Percentiles rank a stretch among this genome's conserved stretches.
Evolutionary conservation across 306 rosid species (phyloP).

Genomic region (Vigna nakashimae): DNA sequence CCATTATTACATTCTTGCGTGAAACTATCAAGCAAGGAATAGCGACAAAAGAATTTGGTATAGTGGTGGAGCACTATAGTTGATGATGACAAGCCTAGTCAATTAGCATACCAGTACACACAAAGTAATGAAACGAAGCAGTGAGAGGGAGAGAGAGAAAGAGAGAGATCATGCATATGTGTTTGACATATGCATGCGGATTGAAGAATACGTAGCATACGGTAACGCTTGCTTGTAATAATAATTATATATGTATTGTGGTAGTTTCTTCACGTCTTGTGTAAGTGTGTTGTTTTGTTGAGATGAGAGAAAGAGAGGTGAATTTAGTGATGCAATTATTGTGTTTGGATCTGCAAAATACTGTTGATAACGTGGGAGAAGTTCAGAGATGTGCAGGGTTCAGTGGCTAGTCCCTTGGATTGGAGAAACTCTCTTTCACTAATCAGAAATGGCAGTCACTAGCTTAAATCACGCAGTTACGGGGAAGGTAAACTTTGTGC

Average conservation of each 20-base stretch:
- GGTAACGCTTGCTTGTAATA: constrained; percentile 16
- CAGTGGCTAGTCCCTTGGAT: constrained; percentile 49
- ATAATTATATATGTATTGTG: too few species aligned
- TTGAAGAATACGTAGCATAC: background rate
- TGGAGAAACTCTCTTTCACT: constrained; percentile 31
- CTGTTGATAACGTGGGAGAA: constrained; percentile 46
- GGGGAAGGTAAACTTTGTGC: constrained; percentile 67
- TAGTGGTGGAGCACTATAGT: background rate
- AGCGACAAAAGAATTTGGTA: background rate
- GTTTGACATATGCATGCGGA: background rate
- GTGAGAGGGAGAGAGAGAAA: too few species aligned
- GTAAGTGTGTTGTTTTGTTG: background rate
- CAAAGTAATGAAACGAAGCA: background rate
- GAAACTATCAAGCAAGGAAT: constrained; percentile 1
- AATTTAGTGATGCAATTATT: constrained; percentile 42
- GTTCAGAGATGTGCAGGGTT: constrained; percentile 27
- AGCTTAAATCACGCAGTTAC: constrained; percentile 52
- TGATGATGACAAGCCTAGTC: constrained; percentile 18
- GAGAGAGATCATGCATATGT: background rate
- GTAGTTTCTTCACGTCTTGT: background rate
- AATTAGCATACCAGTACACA: background rate
- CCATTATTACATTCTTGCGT: background rate
- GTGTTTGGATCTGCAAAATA: constrained; percentile 43
- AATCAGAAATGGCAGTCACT: constrained; percentile 45
- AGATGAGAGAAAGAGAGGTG: constrained; percentile 37